Evolutionary conservation across 495 filamentous ascomycete genomes (phyloP).

Genomic region (Penicillium desertorum): DNA sequence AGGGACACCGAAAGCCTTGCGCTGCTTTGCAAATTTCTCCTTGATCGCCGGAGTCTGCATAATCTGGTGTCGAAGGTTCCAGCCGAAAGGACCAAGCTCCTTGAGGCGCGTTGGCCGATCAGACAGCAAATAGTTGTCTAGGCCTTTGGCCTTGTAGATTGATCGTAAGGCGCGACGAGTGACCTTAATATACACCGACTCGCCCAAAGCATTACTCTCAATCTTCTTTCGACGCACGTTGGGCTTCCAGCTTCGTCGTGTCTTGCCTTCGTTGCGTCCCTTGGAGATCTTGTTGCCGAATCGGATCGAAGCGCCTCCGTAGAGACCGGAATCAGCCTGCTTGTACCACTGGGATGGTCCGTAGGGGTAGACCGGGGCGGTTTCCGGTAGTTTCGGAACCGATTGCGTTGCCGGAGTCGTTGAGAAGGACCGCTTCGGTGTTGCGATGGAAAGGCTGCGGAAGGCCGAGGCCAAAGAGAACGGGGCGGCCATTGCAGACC

Average conservation of each 20-base stretch:
- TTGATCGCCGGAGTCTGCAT: slow-evolving; percentile 70
- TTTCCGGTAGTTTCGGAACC: slow-evolving; percentile 36
- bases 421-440: slow-evolving; percentile 45
- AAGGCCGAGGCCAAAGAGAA: slow-evolving; percentile 45
- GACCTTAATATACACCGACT: slow-evolving; percentile 69
- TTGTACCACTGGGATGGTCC: slow-evolving; percentile 78
- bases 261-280: slow-evolving; percentile 72
- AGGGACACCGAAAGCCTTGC: slow-evolving; percentile 49
- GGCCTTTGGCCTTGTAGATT: slow-evolving; percentile 79
- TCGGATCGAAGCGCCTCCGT: slow-evolving; percentile 72
- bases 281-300: slow-evolving; percentile 90
- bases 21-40: slow-evolving; percentile 56
- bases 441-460: slow-evolving; percentile 42
- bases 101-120: slow-evolving; percentile 69
- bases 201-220: slow-evolving; percentile 63
- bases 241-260: slow-evolving; percentile 80
- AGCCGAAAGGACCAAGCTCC: slow-evolving; percentile 84
- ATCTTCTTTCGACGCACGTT: slow-evolving; percentile 81
- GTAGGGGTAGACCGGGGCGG: slow-evolving; percentile 78
- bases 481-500: slow-evolving; percentile 35
- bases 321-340: slow-evolving; percentile 83
- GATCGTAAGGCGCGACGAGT: slow-evolving; percentile 78
- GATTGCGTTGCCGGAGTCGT: slow-evolving; percentile 39
- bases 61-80: slow-evolving; percentile 80
- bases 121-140: slow-evolving; percentile 87